A percentile compares a stretch with the other conserved stretches of the same genome.
Evolutionary conservation across 352 stramenopile species (phyloP).

Genomic region (Phytopythium ostracodes): DNA sequence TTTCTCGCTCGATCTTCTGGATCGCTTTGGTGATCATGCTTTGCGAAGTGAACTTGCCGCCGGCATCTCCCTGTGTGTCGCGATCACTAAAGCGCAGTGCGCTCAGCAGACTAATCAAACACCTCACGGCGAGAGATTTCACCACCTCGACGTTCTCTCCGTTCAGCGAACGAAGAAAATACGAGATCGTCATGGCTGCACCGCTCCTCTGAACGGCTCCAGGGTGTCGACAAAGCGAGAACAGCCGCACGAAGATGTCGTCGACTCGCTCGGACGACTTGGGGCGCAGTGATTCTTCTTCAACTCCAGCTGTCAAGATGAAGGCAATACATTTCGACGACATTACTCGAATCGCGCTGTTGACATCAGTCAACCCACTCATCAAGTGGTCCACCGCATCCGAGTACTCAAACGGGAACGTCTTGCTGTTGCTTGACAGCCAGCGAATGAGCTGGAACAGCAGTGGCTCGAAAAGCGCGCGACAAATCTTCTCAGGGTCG

Average conservation of each 20-base stretch:
- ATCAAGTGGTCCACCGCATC: constrained; percentile 56
- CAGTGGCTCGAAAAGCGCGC: constrained; percentile 64
- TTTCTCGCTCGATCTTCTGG: constrained; percentile 49
- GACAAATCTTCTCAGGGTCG: constrained; percentile 68
- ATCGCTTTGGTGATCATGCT: constrained; percentile 67
- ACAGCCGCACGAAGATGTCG: constrained; percentile 65
- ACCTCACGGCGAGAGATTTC: constrained; percentile 53
- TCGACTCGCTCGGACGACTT: constrained; percentile 16
- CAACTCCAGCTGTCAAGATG: constrained; percentile 41
- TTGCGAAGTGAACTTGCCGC: constrained; percentile 33
- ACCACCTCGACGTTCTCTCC: constrained; percentile 50
- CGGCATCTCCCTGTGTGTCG: constrained; percentile 24
- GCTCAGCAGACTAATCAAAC: constrained; percentile 62
- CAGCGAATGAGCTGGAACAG: constrained; percentile 73
- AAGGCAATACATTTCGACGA: constrained; percentile 53
- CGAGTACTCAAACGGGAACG: constrained; percentile 67
- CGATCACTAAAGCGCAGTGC: constrained; percentile 57
- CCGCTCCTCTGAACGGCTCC: constrained; percentile 55
- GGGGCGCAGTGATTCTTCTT: constrained; percentile 13
- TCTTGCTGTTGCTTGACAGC: constrained; percentile 49
- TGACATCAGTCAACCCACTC: constrained; percentile 42
- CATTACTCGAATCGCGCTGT: constrained; percentile 53
- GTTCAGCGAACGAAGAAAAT: constrained; percentile 60
- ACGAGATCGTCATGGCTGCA: constrained; percentile 56
- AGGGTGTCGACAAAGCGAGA: constrained; percentile 68